Evolutionary conservation across 768 basidiomycete genomes (phyloP), one percentile per base, ranked within the genome.

Genomic region (Punctularia strigosozonata): DNA sequence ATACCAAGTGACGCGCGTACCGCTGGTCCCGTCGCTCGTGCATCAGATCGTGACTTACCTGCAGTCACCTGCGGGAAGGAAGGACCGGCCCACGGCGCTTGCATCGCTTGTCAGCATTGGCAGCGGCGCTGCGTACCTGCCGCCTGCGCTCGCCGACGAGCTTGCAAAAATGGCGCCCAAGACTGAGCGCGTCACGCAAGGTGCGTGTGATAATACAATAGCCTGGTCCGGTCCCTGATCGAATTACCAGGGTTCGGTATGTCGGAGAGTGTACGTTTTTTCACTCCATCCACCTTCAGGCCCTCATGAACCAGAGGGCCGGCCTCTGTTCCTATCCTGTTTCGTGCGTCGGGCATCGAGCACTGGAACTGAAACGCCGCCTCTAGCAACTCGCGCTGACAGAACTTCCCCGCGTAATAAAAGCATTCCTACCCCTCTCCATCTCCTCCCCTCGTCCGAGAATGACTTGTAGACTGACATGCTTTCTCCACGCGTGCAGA

Each of bases 81-180:
- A n/a, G n/a, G n/a, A n/a, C n/a, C n/a, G n/a, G n/a, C n/a, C n/a
- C n/a, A n/a, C n/a, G n/a, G n/a, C n/a, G n/a, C n/a, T 82, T 12
- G 74, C 68, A 46, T 69, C 66, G 0, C 49, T 85, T 1, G 51
- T 56, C 5, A 1, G 24, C 5, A 41, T 76, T 19, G 56, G 51
- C 5, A 68, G 66, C 42, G 82, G 81, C 4, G 83, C 77, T 0
- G 80, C 82, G 2, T 75, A 81, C 48, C 68, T 84, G 17, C 77
- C 83, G 1, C 66, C 69, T 1, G 61, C 71, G 15, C 61, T 86
- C 5, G 59, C 58, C 0, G 52, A 57, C 14, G 66, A 64, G 37
- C 49, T 79, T 12, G 36, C 48, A n/a, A 35, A 50, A 35, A 32
- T 72, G 46, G 41, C 68, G 10, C 59, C 67, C 0, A 42, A 49